Base-by-base conservation (phyloP, 208 protist genomes). In the Acanthamoeba lugdunensis region DNA sequence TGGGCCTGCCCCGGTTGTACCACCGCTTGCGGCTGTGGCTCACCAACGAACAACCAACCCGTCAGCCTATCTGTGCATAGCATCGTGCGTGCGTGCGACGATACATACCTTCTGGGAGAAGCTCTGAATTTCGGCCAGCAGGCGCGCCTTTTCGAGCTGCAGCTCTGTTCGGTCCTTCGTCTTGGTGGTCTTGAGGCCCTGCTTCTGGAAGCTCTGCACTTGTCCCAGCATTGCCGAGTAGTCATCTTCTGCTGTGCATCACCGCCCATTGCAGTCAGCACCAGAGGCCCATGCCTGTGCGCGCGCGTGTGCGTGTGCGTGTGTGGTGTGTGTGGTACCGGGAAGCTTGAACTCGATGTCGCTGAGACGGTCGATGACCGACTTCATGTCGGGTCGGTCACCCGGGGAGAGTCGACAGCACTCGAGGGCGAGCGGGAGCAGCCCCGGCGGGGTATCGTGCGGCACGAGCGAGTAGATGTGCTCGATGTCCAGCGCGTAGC, bases 161-260 rank as follows among this genome's bases (percentile, higher is more conserved):
- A 84, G 75, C 14, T 84, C 75, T 37, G 75, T 84, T 56, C 88
- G 88, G 45, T 93, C 88, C n/a, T 58, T 63, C 4, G 88, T 93
- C n/a, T 81, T 75, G 63, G 88, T 79, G 0, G 88, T 79, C 88
- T 79, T 73, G 23, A 93, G 65, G 2, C 9, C 37, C 61, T 79
- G 65, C 18, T 33, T 30, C 2, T 75, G 48, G 88, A 93, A 93
- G 25, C 48, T 93, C 67, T 93, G 65, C 7, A 93, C 65, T 25
- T 93, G 88, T 33, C 79, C 45, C 28, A 93, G 69, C 48, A 81
- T 18, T 21, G 18, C 14, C 63, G 41, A 33, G 18, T 82, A 41
- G 18, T 75, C 65, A 25, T 93, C 88, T 11, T 93, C 88, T 4
- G 23, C 61, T 75, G 63, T 2, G 30, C 37, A 41, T 41, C 37